Percentiles rank a stretch among this genome's conserved stretches.
These are phyloP conservation scores for Botrytis medusae DNA, from an alignment of 2,329 filamentous ascomycete species.

Conservation along the genomic window DNA sequence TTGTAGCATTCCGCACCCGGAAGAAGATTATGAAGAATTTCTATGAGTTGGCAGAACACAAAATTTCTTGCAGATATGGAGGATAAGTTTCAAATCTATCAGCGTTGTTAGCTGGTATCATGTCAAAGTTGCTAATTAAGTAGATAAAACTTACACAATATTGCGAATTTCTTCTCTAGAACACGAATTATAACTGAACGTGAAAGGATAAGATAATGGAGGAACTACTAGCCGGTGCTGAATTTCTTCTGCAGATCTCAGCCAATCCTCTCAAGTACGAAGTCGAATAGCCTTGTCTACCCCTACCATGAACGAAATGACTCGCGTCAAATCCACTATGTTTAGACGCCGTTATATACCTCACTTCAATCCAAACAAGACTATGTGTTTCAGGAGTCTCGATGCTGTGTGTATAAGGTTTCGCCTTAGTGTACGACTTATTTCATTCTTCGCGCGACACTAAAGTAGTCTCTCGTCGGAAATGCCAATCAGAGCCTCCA, in stretches of 20 bases:
- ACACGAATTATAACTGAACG: background rate
- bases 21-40: background rate
- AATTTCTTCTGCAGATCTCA: background rate
- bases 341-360: background rate
- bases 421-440: background rate
- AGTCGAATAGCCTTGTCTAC: background rate
- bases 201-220: background rate
- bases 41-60: background rate
- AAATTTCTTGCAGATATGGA: background rate
- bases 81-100: background rate
- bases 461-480: background rate
- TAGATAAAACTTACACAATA: background rate
- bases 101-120: background rate
- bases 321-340: accelerated
- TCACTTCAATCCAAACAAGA: background rate
- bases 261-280: accelerated
- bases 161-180: background rate
- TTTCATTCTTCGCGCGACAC: background rate
- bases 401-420: background rate
- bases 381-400: accelerated
- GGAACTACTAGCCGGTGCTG: background rate
- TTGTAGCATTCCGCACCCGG: accelerated
- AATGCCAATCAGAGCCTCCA: background rate
- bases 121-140: background rate
- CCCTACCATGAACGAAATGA: background rate